phyloP scores from a whole-genome alignment of 805 yeast species.

The Candida orba region DNA sequence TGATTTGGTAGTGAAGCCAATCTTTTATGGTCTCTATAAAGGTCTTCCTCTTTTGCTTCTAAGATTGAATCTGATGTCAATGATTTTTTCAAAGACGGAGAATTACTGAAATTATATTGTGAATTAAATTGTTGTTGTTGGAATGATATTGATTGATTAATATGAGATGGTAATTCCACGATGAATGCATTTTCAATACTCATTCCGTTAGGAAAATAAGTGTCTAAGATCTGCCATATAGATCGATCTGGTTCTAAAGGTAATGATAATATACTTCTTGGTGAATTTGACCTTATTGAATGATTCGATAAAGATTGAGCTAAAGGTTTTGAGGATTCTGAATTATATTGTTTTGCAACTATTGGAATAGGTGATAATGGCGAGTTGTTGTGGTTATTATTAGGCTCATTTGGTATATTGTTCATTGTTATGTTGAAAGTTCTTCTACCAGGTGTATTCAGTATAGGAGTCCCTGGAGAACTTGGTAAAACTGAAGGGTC shows the following conservation, averaged over 20 bases:
- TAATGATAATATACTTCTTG: conserved; percentile 5
- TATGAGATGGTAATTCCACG: conserved; percentile 37
- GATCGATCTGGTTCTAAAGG: conserved; percentile 52
- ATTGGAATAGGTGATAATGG: conserved; percentile 23
- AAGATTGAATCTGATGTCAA: conserved; percentile 18
- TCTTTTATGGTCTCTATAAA: conserved; percentile 7
- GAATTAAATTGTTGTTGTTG: background rate
- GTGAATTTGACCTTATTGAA: conserved; percentile 11
- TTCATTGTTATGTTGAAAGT: conserved; percentile 4
- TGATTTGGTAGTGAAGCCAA: conserved; percentile 15
- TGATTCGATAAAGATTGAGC: conserved; percentile 7
- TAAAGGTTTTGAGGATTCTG: conserved; percentile 8
- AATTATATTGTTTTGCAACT: conserved; percentile 10
- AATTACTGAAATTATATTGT: background rate
- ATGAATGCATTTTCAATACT: conserved; percentile 54
- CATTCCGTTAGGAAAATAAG: conserved; percentile 64
- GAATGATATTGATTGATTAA: conserved; percentile 1
- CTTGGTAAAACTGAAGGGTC: conserved; percentile 6
- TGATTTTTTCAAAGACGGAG: conserved; percentile 7
- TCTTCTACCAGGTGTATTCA: background rate
- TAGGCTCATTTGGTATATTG: background rate
- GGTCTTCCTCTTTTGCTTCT: conserved; percentile 20
- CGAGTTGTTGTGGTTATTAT: conserved; percentile 5
- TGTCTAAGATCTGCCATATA: conserved; percentile 52
- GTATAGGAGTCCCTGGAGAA: background rate